Base-by-base conservation (phyloP, 2,329 filamentous ascomycete genomes). In the Exophiala calicioides region DNA sequence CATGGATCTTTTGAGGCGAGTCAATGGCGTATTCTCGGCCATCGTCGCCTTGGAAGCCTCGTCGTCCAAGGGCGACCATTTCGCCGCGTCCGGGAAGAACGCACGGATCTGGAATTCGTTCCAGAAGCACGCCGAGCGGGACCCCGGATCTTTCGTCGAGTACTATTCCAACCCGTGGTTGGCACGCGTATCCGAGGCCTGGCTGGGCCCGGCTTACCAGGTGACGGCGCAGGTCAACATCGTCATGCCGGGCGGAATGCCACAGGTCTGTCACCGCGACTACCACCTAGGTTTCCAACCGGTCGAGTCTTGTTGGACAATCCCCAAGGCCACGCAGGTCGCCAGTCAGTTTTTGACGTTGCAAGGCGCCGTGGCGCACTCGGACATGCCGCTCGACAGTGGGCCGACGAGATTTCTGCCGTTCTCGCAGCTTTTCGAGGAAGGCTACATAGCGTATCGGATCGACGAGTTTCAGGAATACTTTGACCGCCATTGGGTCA, bases 41-140 rank as follows among this genome's bases (percentile, higher is more conserved):
- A 80, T 81, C 50, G 78, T 81, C 61, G 60, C 65, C 3, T 56
- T 59, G 7, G 74, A 81, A 61, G 61, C 59, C 20, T 54, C 64
- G 21, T 56, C 57, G 4, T 36, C 58, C 16, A 61, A 61, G 18
- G 81, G 81, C 16, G 81, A 84, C 61, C 81, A 84, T 58, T 84
- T 84, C 61, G 78, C 80, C 1, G 64, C 71, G 3, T 68, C 70
- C 2, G 75, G 76, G 16, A 70, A 72, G 18, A 84, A 84, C 58
- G 71, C 77, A 43, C 73, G 81, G 7, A 82, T 84, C 65, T 85
- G 80, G 80, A 84, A 84, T 65, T 80, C 80, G 0, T 80, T 84
- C 63, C 74, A 74, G 52, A 85, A 84, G 58, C 81, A 84, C 57
- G 76, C 72, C 15, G 60, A 77, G 2, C 59, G 65, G 20, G 72